These are phyloP conservation scores for Catharanthus roseus DNA, from an alignment of 257 asterid genomes.

Conservation along the genomic window DNA sequence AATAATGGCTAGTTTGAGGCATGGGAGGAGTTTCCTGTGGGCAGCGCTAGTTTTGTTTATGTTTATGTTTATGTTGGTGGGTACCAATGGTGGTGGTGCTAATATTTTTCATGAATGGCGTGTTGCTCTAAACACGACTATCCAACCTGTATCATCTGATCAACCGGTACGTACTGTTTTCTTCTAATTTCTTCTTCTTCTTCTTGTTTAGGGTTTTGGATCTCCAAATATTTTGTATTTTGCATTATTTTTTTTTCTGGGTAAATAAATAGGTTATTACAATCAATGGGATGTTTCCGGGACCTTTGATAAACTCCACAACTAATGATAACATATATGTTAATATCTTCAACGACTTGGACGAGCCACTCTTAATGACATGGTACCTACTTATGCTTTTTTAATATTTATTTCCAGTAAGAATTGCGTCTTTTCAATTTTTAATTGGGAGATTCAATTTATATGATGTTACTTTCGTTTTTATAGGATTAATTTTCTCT, in stretches of 20 bases:
- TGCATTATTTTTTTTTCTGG: neutral
- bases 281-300: constrained; percentile 67
- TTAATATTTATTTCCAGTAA: too few species aligned
- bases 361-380: constrained; percentile 40
- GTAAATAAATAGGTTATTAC: constrained; percentile 47
- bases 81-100: constrained; percentile 27
- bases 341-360: constrained; percentile 58
- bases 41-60: neutral
- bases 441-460: too few species aligned
- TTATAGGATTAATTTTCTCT: too few species aligned
- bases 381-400: too few species aligned
- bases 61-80: neutral
- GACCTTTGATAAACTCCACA: constrained; percentile 61
- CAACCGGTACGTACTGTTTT: constrained; percentile 41
- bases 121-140: constrained; percentile 28
- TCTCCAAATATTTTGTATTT: neutral
- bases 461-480: too few species aligned
- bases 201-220: neutral
- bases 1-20: too few species aligned
- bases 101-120: constrained; percentile 55
- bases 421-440: too few species aligned
- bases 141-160: constrained; percentile 33
- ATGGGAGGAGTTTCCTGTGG: too few species aligned
- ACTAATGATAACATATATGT: constrained; percentile 55
- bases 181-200: neutral